Conservation (phyloP, 169 alveolate genomes). For the Cryptosporidium xiaoi region DNA sequence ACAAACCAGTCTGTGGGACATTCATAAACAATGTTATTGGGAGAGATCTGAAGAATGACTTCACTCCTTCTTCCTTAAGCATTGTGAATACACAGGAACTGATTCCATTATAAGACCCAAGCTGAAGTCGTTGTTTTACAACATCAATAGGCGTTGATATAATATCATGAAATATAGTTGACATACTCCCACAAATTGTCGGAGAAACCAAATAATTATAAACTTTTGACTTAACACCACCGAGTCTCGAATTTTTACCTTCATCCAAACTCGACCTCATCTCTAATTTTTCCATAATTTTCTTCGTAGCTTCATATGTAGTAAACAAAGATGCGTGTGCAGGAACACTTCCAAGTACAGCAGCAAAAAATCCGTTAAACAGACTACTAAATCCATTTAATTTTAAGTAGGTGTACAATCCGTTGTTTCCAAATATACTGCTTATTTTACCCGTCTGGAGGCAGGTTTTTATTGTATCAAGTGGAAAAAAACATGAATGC, state of each 20-base stretch:
- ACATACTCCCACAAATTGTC: conserved; percentile 92
- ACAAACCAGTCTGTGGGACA: conserved; percentile 92
- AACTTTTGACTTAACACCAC: conserved; percentile 39
- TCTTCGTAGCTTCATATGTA: conserved; percentile 85
- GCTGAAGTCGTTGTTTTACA: conserved; percentile 93
- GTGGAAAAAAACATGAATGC: conserved; percentile 94
- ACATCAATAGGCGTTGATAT: conserved; percentile 97
- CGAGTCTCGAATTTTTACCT: conserved; percentile 42
- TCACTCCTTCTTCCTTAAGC: conserved; percentile 89
- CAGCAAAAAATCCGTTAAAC: conserved; percentile 93
- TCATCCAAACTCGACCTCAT: background rate
- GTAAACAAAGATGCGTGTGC: conserved; percentile 97
- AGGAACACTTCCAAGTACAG: conserved; percentile 96
- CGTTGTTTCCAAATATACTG: conserved; percentile 27
- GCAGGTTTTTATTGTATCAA: conserved; percentile 93
- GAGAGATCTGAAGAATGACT: conserved; percentile 90
- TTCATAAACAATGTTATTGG: conserved; percentile 95
- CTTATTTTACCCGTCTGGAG: conserved; percentile 81
- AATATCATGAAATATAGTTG: conserved; percentile 95
- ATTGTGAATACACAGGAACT: conserved; percentile 79
- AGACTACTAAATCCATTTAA: conserved; percentile 81
- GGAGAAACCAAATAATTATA: conserved; percentile 79
- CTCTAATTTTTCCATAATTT: conserved; percentile 27
- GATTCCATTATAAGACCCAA: conserved; percentile 84
- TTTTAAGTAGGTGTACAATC: conserved; percentile 75